phyloP scores from a whole-genome alignment of 345 rosid genomes.

The Pistacia atlantica region DNA sequence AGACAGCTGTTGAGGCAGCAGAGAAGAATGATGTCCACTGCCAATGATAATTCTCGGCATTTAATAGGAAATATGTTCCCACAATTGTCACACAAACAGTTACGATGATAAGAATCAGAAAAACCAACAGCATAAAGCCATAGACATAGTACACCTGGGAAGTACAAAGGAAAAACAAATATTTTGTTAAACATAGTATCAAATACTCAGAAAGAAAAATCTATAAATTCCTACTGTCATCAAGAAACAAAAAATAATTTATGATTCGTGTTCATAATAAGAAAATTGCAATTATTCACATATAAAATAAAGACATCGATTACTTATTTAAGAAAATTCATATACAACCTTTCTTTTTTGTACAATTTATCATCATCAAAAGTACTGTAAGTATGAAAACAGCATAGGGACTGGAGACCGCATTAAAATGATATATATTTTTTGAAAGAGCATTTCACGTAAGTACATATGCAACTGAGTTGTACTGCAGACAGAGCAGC shows the following conservation, averaged over 20 bases:
- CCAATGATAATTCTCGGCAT: slow-evolving; percentile 98
- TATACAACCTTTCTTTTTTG: not conserved
- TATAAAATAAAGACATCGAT: not conserved
- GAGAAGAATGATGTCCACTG: slow-evolving; percentile 97
- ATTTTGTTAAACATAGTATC: not conserved
- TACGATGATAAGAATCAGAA: slow-evolving; percentile 82
- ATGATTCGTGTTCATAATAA: not conserved
- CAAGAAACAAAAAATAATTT: not conserved
- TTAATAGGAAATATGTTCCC: slow-evolving; percentile 89
- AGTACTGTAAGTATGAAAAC: not conserved
- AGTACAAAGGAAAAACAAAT: slow-evolving; percentile 1
- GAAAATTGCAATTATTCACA: not conserved
- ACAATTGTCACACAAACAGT: slow-evolving; percentile 91
- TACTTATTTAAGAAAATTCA: not conserved
- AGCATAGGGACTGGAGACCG: not conserved
- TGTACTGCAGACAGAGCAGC: not conserved
- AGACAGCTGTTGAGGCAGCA: slow-evolving; percentile 93
- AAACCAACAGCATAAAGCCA: slow-evolving; percentile 90
- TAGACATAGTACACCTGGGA: slow-evolving; percentile 90
- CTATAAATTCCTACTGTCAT: not conserved
- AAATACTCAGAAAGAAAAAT: not conserved
- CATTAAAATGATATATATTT: not conserved
- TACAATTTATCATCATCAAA: not conserved
- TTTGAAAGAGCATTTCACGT: not conserved
- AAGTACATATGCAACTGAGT: not conserved